A percentile compares a stretch with the other conserved stretches of the same genome.
Conservation (phyloP, 2,329 filamentous ascomycete genomes). For the Aspergillus calidoustus region DNA sequence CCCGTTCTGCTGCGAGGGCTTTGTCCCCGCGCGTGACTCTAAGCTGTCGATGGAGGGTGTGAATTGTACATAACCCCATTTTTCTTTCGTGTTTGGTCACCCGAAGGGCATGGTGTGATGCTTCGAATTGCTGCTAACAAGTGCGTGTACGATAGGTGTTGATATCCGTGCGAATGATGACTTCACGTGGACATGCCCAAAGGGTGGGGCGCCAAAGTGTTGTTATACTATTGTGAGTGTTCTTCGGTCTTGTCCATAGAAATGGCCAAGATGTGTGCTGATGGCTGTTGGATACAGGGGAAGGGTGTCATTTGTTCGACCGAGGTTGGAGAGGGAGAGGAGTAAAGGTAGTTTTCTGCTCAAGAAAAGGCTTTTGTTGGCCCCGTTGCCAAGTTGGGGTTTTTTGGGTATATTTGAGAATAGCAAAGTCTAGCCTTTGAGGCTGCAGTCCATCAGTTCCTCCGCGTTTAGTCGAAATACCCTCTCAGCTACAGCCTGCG, state of each 20-base stretch:
- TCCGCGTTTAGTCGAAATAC: constrained; percentile 63
- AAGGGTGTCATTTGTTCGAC: constrained; percentile 34
- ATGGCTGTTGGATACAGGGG: constrained; percentile 19
- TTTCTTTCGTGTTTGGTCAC: background rate
- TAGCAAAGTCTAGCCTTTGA: background rate
- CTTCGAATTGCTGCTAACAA: constrained; percentile 14
- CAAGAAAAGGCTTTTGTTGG: background rate
- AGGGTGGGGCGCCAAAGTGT: constrained; percentile 29
- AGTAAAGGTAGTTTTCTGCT: background rate
- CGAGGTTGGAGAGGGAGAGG: constrained; percentile 23
- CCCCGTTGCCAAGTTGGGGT: background rate
- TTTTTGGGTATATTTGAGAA: background rate
- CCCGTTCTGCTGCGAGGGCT: constrained; percentile 36
- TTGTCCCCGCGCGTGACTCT: constrained; percentile 25
- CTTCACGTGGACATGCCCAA: constrained; percentile 32
- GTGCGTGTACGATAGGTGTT: constrained; percentile 17
- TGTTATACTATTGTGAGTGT: constrained; percentile 38
- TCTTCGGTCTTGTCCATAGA: background rate
- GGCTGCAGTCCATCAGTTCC: constrained; percentile 44
- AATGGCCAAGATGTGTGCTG: background rate
- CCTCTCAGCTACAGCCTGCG: constrained; percentile 52
- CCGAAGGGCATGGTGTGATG: background rate
- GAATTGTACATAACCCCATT: constrained; percentile 28
- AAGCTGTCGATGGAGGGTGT: constrained; percentile 27
- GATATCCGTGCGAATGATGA: constrained; percentile 20